Base-by-base conservation (phyloP, 257 asterid species). In the Solanum virginianum region DNA sequence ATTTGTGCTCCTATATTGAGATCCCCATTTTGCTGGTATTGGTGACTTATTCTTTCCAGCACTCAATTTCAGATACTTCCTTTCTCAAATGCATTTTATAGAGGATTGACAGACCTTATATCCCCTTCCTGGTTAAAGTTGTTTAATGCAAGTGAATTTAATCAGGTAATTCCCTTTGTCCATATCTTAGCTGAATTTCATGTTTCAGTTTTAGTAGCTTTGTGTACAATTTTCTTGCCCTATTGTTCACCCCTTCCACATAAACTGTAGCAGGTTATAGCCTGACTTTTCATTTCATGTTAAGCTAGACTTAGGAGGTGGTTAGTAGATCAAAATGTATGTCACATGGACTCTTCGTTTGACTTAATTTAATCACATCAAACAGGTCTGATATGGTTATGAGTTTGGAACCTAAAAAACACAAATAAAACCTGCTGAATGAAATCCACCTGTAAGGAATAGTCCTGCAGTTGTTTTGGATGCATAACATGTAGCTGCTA, bases 81-180 rank as follows among this genome's bases (percentile, higher is more conserved):
- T 45, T 96, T 94, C 91, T 93, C 98, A 51, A 96, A 94, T 94
- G 98, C 99, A 82, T 96, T 96, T 86, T 95, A 90, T 86, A 92
- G 97, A 89, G 99, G 99, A 87, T 86, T 96, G 93, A 89, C 94
- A 32, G 99, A 96, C 90, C 86, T 96, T 87, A 92, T 96, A 91
- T 93, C 98, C 36, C 98, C 99, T 83, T 94, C 97, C 85, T 96
- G 98, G 99, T 87, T 96, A 91, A 95, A 93, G 92, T 90, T 96
- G 88, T 96, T 96, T 85, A 95, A 96, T 89, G 94, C 99, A 83
- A 90, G 91, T 85, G 99, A 96, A 88, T 96, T 96, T 89, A 96
- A 96, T 92, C 99, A 95, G 99, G 99, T 95, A 92, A 72, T 62
- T 80, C 36, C 83, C 49, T 84, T 72, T 59, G 49, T 80, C 72